These are phyloP conservation scores for Calonectria multiphialidica DNA, from an alignment of 2,329 filamentous ascomycete genomes.

Conservation along the genomic window DNA sequence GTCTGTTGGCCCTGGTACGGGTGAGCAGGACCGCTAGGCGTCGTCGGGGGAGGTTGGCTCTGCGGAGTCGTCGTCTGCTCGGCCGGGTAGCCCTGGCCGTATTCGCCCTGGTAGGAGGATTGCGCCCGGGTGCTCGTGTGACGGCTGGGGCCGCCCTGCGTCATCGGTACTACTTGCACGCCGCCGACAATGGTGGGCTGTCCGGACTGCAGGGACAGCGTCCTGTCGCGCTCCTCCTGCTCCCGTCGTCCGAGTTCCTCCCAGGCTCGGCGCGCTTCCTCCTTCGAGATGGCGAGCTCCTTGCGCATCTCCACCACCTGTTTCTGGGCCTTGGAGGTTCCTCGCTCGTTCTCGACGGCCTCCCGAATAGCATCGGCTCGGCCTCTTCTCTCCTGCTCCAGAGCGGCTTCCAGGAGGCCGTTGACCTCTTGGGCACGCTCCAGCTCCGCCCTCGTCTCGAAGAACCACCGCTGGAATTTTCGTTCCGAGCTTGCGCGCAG, in stretches of 20 bases:
- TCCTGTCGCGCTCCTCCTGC: constrained; percentile 91
- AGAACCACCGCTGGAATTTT: constrained; percentile 99
- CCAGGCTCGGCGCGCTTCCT: constrained; percentile 95
- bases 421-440: constrained; percentile 87
- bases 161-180: constrained; percentile 96
- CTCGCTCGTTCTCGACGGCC: constrained; percentile 75
- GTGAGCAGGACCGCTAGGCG: constrained; percentile 44
- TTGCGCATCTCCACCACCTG: constrained; percentile 91
- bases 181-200: constrained; percentile 91
- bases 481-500: constrained; percentile 94
- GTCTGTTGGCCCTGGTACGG: constrained; percentile 37
- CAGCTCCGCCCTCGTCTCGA: constrained; percentile 90
- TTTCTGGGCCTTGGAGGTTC: constrained; percentile 81
- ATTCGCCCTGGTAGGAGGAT: constrained; percentile 45
- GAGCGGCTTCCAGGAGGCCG: constrained; percentile 79
- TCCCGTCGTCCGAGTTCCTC: constrained; percentile 95
- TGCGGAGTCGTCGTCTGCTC: constrained; percentile 58
- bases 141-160: constrained; percentile 73
- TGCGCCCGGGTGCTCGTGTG: constrained; percentile 59
- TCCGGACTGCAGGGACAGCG: constrained; percentile 86
- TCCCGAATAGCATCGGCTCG: constrained; percentile 76
- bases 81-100: constrained; percentile 46
- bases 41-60: constrained; percentile 48
- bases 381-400: constrained; percentile 80
- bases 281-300: constrained; percentile 93